Percentiles rank a stretch among this genome's conserved stretches.
Evolutionary conservation across 2,329 filamentous ascomycete species (phyloP).

Genomic region (Orbilia ellipsospora): DNA sequence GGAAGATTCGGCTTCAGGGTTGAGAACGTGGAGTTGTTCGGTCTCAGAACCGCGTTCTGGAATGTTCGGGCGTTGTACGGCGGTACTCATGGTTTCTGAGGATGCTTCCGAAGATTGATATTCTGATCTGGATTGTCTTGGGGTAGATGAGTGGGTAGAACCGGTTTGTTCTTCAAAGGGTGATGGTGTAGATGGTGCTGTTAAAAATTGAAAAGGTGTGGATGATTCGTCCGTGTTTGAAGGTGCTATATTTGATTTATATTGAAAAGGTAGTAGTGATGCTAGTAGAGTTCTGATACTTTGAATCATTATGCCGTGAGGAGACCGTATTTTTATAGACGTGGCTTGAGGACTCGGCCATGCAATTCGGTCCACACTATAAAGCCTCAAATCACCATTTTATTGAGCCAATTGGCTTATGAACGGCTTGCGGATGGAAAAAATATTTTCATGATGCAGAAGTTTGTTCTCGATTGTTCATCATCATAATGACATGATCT

Average conservation of each 20-base stretch:
- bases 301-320: constrained; percentile 25
- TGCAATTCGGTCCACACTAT: not conserved
- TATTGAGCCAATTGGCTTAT: not conserved
- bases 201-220: constrained; percentile 21
- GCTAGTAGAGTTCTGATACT: constrained; percentile 26
- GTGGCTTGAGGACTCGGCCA: constrained; percentile 14
- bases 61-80: constrained; percentile 15
- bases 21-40: constrained; percentile 46
- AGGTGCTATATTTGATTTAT: constrained; percentile 18
- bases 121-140: constrained; percentile 38
- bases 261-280: constrained; percentile 21
- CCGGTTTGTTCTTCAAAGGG: constrained; percentile 2
- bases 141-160: constrained; percentile 30
- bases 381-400: constrained; percentile 15
- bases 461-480: constrained; percentile 16
- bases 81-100: constrained; percentile 37
- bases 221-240: constrained; percentile 30
- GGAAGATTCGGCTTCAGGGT: constrained; percentile 33
- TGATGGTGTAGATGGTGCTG: constrained; percentile 44
- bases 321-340: constrained; percentile 37
- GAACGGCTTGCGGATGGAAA: not conserved
- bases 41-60: constrained; percentile 37
- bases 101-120: constrained; percentile 38
- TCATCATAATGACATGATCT: constrained; percentile 52
- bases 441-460: not conserved